These are phyloP conservation scores for Vigna mungo DNA, from an alignment of 306 rosid species.

Conservation along the genomic window DNA sequence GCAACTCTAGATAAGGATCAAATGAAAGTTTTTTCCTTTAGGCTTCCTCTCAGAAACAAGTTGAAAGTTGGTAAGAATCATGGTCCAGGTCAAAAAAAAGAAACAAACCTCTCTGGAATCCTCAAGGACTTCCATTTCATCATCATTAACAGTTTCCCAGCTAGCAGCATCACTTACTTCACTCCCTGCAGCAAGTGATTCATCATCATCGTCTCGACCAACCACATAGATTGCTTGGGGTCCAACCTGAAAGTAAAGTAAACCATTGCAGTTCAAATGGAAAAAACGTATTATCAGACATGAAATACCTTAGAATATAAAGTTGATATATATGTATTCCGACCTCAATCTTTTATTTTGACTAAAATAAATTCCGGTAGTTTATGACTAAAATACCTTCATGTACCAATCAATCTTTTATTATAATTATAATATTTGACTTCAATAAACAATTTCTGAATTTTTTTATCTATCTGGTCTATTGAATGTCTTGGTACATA, in stretches of 20 bases:
- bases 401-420: background rate
- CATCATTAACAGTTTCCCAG: conserved; percentile 97
- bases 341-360: conserved; percentile 22
- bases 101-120: conserved; percentile 74
- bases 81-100: conserved; percentile 33
- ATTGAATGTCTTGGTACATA: background rate
- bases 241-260: conserved; percentile 74
- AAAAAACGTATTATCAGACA: conserved; percentile 39
- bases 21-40: conserved; percentile 25
- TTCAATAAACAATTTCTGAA: background rate
- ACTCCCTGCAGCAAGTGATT: conserved; percentile 87
- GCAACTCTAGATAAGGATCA: conserved; percentile 26
- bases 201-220: conserved; percentile 97
- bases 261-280: conserved; percentile 40
- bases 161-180: conserved; percentile 95
- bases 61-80: conserved; percentile 35
- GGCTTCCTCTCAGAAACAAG: conserved; percentile 38
- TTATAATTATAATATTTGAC: conserved; percentile 15
- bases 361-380: too few relatives aligned
- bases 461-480: background rate
- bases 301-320: conserved; percentile 1
- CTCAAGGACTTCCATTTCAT: conserved; percentile 67
- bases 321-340: background rate
- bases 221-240: conserved; percentile 99
- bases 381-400: too few relatives aligned